Evolutionary conservation across 306 rosid species (phyloP), one percentile per base, ranked within the genome.

Genomic region (Alnus rubra): DNA sequence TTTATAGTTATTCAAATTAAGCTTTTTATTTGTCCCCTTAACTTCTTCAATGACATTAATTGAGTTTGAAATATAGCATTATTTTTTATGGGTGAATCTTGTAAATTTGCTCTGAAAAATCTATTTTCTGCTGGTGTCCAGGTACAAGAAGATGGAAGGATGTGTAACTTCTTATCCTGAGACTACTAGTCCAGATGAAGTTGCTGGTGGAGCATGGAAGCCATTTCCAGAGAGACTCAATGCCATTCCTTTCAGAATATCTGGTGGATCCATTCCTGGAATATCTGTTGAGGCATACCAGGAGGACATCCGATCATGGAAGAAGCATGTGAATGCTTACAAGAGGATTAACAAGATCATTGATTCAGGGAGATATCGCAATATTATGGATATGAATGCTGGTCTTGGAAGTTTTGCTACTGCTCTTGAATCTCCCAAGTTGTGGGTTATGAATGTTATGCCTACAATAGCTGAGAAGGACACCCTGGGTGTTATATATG

Each of bases 351-450:
- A 92, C 84, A 92, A 88, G 83, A 78, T 92, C 65, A 30, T 92
- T 33, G 84, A 81, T 62, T 82, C 96, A 0, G 92, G 92, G 73
- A 88, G 96, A 76, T 90, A 90, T 70, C 91, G 88, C 69, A 93
- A 93, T 68, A 74, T 93, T 74, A 86, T 93, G 92, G 96, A 93
- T 85, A 93, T 93, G 97, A 91, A 88, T 81, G 97, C 97, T 31
- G 96, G 96, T 77, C 86, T 93, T 54, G 97, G 97, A 86, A 80
- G 97, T 82, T 93, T 93, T 89, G 96, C 96, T 79, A 91, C 96
- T 35, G 94, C 94, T 62, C 79, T 93, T 65, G 87, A 93, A 7
- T 91, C 96, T 81, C 91, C 92, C 23, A 93, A 86, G 81, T 78
- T 84, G 55, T 93, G 97, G 97, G 96, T 93, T 72, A 93, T 93